Evolutionary conservation across 2,329 filamentous ascomycete genomes (phyloP).

Genomic region (Juglanconis oblonga): DNA sequence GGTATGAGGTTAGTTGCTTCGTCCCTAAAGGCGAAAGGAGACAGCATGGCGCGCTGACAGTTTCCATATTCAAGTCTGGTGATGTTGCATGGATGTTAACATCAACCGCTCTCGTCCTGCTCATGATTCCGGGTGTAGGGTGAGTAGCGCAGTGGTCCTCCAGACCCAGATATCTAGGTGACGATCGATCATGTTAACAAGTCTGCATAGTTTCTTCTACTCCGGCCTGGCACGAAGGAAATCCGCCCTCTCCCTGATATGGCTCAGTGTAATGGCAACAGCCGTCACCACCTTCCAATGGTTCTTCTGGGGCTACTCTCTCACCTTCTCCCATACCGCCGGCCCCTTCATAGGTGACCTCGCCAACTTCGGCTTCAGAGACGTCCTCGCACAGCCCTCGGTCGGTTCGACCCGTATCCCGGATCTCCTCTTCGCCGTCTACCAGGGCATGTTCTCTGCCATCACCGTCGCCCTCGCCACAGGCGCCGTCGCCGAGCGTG

Average conservation of each 20-base stretch:
- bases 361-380: conserved; percentile 60
- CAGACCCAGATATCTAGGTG: background rate
- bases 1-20: conserved; percentile 61
- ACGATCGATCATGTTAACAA: background rate
- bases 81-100: conserved; percentile 85
- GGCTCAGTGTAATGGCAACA: conserved; percentile 84
- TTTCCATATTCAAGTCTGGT: conserved; percentile 54
- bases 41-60: conserved; percentile 25
- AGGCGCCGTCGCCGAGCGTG: conserved; percentile 81
- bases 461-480: conserved; percentile 84
- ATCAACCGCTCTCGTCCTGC: conserved; percentile 75
- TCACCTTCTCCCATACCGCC: conserved; percentile 59
- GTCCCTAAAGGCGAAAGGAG: conserved; percentile 19
- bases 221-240: conserved; percentile 85
- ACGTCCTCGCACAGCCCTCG: conserved; percentile 72
- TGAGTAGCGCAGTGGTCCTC: conserved; percentile 40
- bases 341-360: conserved; percentile 62
- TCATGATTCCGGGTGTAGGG: conserved; percentile 89
- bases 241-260: conserved; percentile 84
- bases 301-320: conserved; percentile 64
- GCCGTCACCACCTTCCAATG: conserved; percentile 70
- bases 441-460: conserved; percentile 84
- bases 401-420: conserved; percentile 72
- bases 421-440: conserved; percentile 80
- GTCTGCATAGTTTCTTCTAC: conserved; percentile 69